Base-by-base conservation (phyloP, 2,329 filamentous ascomycete species). In the Annulohypoxylon truncatum region DNA sequence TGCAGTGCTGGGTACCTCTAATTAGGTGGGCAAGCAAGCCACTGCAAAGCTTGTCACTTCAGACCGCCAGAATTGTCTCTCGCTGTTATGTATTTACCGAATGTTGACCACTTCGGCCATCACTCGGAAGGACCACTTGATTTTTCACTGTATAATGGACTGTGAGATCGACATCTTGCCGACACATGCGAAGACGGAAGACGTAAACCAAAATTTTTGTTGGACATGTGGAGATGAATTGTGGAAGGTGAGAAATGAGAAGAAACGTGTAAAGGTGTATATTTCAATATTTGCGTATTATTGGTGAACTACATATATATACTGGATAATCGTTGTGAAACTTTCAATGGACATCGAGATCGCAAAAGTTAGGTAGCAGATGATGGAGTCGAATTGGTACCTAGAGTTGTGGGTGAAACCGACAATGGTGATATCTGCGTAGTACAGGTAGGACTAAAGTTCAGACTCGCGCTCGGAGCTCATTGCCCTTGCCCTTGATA, bases 71-170 rank as follows among this genome's bases (percentile, higher is more conserved):
- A 67, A n/a, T 56, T 20, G 33, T 51, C 28, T 35, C 13, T 20
- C 29, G 35, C 35, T 55, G 4, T 15, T 47, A 29, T 66, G n/a
- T 18, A 38, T 38, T 38, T 64, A 57, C 42, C 64, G 29, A 42
- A 48, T 61, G 59, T 61, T 63, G 54, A 62, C 63, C 66, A 58
- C 38, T 26, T 69, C 67, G 67, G 67, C 26, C 64, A 26, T 64
- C 57, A 24, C 56, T 67, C 67, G 67, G 63, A 47, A 29, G 38
- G 35, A 53, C 46, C 60, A 53, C 44, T 55, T 53, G 28, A 26
- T 7, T 24, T 50, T 42, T 28, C 33, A 58, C 52, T 46, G 42
- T 59, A 53, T 62, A 13, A 24, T 48, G 42, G 26, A 59, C 44
- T 61, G 53, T 48, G 51, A 63, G 58, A 68, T 66, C 62, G 50